Base-by-base conservation (phyloP, 495 filamentous ascomycete species). In the Xylaria longipes region DNA sequence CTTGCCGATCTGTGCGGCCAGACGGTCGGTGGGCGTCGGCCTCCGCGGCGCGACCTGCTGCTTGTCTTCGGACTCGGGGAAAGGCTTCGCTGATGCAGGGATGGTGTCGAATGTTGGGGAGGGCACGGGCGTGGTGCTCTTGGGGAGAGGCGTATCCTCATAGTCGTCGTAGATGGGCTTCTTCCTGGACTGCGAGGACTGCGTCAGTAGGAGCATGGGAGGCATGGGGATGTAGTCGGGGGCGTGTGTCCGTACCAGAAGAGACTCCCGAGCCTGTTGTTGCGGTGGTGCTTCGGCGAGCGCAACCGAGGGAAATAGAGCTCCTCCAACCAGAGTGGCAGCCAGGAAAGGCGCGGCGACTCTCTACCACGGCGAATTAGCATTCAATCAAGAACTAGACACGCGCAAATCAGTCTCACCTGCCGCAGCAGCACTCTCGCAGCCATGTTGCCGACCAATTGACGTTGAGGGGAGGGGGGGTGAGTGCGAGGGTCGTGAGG, bases 121-220 rank as follows among this genome's bases (percentile, higher is more conserved):
- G 64, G 71, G 74, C 71, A 74, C 77, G 17, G 78, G 78, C 68
- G 75, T 79, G 41, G 79, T 73, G 69, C 77, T 54, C 65, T 80
- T 69, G 74, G 82, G 82, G 71, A 81, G 76, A 69, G 74, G 76
- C 12, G 63, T 71, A 5, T 64, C 69, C 75, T 85, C 78, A 80
- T 87, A 85, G 81, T 93, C 89, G 79, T 95, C 92, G 87, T 97
- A 97, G 84, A 97, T 96, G 63, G 94, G 89, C 85, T 97, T 97
- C 76, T 90, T 91, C 79, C 86, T 75, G 71, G 74, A 76, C 73
- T 79, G 54, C 81, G 84, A 75, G 45, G 17, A 22, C 50, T 4
- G 45, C 14, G 48, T 70, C 46, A 70, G 58, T 45, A 33, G 14
- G 39, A 45, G 11, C 35, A 46, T 64, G n/a, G 20, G 48, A 37